These are phyloP conservation scores for Polyrhizophydium stewartii DNA, from an alignment of 371 early-diverging fungal genomes.

Conservation along the genomic window DNA sequence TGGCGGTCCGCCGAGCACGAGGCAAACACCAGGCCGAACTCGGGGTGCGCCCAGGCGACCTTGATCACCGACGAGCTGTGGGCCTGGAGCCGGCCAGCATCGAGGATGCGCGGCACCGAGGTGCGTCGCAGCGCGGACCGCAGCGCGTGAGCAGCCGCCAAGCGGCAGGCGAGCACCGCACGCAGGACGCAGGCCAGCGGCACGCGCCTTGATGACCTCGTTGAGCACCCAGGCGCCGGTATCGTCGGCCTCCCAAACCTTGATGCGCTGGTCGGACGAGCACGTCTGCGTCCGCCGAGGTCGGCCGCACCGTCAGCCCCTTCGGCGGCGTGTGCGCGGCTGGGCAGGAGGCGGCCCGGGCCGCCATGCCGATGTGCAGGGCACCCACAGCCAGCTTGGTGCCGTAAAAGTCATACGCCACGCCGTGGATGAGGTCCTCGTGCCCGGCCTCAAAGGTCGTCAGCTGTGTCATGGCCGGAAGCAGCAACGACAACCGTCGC, in stretches of 20 bases:
- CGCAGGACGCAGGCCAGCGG: neutral
- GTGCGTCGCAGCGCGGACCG: neutral
- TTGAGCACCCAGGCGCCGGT: conserved; percentile 72
- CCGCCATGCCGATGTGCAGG: too few relatives aligned
- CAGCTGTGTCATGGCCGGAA: conserved; percentile 7
- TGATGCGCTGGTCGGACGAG: conserved; percentile 87
- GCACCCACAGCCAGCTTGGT: conserved; percentile 61
- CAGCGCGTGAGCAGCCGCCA: too few relatives aligned
- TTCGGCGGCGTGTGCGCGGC: too few relatives aligned
- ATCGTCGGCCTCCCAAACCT: conserved; percentile 80
- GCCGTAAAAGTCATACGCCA: conserved; percentile 90
- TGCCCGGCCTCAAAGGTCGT: conserved; percentile 56
- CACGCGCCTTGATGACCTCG: conserved; percentile 73
- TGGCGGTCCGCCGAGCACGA: conserved; percentile 88
- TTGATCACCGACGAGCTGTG: conserved; percentile 84
- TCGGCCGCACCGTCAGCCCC: too few relatives aligned
- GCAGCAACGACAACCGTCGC: too few relatives aligned
- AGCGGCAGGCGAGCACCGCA: too few relatives aligned
- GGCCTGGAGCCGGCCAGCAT: conserved; percentile 39
- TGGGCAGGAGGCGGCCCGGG: too few relatives aligned
- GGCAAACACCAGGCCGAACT: conserved; percentile 88
- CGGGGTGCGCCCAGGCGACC: conserved; percentile 89
- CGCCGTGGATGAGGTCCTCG: conserved; percentile 91
- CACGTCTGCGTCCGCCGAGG: conserved; percentile 50
- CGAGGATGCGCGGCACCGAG: neutral